Base-by-base conservation (phyloP, 2,329 filamentous ascomycete species). In the Penicillium sp. region DNA sequence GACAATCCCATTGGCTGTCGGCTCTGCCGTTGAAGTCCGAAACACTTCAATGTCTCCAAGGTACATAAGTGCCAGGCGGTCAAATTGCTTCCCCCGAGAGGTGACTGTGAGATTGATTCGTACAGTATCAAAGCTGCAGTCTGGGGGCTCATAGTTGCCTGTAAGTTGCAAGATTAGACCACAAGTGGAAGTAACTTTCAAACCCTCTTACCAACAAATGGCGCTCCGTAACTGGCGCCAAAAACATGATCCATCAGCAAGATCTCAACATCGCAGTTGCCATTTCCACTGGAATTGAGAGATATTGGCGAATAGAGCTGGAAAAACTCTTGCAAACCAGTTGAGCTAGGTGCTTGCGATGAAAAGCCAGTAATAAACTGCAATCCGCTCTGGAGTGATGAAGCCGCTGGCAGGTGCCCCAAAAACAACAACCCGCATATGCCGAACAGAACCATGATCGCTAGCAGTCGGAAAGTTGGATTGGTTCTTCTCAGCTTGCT, bases 21-120 rank as follows among this genome's bases (percentile, higher is more conserved):
- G 89, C 74, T 95, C 89, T 4, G 90, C 89, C 1, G 90, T 95
- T 5, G 89, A 92, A 2, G 89, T 92, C 24, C 90, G 81, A 79
- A 89, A 94, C n/a, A 95, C 81, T 70, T 95, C 90, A 10, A 83
- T 85, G 69, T 93, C 88, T 39, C 85, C 85, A 37, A 94, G 78
- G 65, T 87, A 94, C 81, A 94, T 86, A 32, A 88, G 72, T 4
- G 85, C 90, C 9, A 93, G 79, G 38, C 90, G 82, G 69, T 95
- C 90, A 72, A 83, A 92, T 65, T 95, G 90, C 3, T 83, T 81
- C 1, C 90, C 90, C 59, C 79, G 77, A 10, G 87, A 89, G 1
- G 83, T 84, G 14, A 89, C 86, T 0, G 88, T 92, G 62, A 94
- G 82, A 67, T 92, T 91, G 72, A 94, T 84, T 24, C 84, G 81